phyloP scores from a whole-genome alignment of 352 stramenopile genomes.

The Phytophthora citrophthora region DNA sequence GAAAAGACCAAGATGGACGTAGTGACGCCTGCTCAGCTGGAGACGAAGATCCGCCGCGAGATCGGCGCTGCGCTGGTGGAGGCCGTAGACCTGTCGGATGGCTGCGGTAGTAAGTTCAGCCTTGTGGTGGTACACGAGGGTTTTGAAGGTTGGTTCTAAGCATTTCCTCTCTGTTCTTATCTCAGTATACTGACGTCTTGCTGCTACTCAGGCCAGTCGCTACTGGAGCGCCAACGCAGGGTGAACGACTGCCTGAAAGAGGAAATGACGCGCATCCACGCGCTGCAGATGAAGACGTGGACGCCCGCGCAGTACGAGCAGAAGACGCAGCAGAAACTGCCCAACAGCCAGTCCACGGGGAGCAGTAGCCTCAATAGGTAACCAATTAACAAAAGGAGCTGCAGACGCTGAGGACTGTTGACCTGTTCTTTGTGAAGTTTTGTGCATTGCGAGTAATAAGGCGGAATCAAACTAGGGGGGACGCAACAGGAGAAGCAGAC shows the following conservation, averaged over 20 bases:
- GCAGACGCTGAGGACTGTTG: background rate
- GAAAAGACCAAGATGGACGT: conserved; percentile 38
- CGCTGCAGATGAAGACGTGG: conserved; percentile 89
- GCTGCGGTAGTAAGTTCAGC: conserved; percentile 86
- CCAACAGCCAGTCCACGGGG: conserved; percentile 53
- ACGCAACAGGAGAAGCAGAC: conserved; percentile 9
- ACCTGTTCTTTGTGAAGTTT: background rate
- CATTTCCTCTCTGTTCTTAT: too few relatives aligned
- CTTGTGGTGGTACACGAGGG: conserved; percentile 81
- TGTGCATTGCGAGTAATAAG: background rate
- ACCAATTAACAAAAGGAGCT: background rate
- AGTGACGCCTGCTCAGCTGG: conserved; percentile 59
- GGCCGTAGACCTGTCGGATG: conserved; percentile 81
- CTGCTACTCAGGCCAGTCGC: conserved; percentile 52
- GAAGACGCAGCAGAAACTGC: conserved; percentile 74
- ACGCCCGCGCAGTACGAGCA: conserved; percentile 83
- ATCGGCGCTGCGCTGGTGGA: conserved; percentile 73
- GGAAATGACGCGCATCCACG: conserved; percentile 86
- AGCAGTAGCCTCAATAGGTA: conserved; percentile 46
- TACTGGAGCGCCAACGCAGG: conserved; percentile 77
- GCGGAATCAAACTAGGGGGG: background rate
- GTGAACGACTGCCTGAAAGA: conserved; percentile 86
- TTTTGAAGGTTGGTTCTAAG: conserved; percentile 64
- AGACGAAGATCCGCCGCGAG: conserved; percentile 65
- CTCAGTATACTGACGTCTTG: background rate